A percentile compares a stretch with the other conserved stretches of the same genome.
Conservation (phyloP, 305 asterid species). For the Nicotiana rustica region DNA sequence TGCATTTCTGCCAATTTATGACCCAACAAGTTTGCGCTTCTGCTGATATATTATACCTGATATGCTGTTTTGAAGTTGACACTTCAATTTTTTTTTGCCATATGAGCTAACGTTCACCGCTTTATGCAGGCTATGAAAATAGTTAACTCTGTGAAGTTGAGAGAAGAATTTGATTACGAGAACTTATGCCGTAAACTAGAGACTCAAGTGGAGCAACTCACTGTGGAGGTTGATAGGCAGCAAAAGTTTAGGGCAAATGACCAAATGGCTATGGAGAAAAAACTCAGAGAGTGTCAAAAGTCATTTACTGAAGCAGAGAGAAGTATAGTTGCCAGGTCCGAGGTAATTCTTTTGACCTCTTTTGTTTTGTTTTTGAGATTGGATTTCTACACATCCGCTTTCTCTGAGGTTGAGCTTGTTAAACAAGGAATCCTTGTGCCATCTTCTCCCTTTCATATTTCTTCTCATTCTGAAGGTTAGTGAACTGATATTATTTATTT, state of each 20-base stretch:
- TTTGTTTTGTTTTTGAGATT: constrained; percentile 27
- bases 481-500: constrained; percentile 32
- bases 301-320: constrained; percentile 72
- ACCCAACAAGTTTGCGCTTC: constrained; percentile 13
- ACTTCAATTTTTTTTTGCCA: constrained; percentile 2
- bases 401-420: constrained; percentile 26
- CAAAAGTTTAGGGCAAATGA: constrained; percentile 69
- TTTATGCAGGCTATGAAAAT: constrained; percentile 93
- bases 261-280: constrained; percentile 59
- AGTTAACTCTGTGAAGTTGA: constrained; percentile 74
- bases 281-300: constrained; percentile 56
- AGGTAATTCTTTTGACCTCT: constrained; percentile 59
- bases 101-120: constrained; percentile 33
- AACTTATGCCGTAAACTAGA: constrained; percentile 87
- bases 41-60: constrained; percentile 20
- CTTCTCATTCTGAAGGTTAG: constrained; percentile 26
- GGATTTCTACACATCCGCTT: constrained; percentile 23
- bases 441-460: constrained; percentile 16
- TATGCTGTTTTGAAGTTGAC: constrained; percentile 24
- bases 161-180: constrained; percentile 95
- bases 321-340: constrained; percentile 64
- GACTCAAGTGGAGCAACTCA: constrained; percentile 78
- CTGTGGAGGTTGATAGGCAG: constrained; percentile 76
- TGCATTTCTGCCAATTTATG: constrained; percentile 30
- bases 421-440: constrained; percentile 9